These are phyloP conservation scores for Plenodomus tracheiphilus DNA, from an alignment of 2,329 filamentous ascomycete species.

Conservation along the genomic window DNA sequence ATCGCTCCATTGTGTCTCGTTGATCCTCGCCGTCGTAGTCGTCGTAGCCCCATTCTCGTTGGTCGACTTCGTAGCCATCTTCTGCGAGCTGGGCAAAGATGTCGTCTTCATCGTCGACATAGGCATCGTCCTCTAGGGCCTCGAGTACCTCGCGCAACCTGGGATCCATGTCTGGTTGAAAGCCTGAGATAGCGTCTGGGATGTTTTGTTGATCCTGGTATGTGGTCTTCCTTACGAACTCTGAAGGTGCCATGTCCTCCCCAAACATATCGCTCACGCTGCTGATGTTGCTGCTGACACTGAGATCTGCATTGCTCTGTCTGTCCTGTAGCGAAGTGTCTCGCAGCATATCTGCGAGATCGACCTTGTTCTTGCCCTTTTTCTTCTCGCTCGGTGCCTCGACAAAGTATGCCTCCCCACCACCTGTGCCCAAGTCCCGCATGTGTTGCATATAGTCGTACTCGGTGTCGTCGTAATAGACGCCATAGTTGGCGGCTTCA, in stretches of 20 bases:
- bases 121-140: slow-evolving; percentile 92
- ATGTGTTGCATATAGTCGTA: slow-evolving; percentile 99
- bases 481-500: slow-evolving; percentile 89
- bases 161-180: slow-evolving; percentile 98
- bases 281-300: slow-evolving; percentile 46
- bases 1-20: slow-evolving; percentile 47
- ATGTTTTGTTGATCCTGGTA: slow-evolving; percentile 94
- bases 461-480: slow-evolving; percentile 91
- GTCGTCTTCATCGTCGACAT: slow-evolving; percentile 82
- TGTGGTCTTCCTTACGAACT: slow-evolving; percentile 73
- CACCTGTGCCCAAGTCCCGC: slow-evolving; percentile 71
- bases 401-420: slow-evolving; percentile 78
- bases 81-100: slow-evolving; percentile 75
- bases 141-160: slow-evolving; percentile 87
- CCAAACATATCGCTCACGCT: slow-evolving; percentile 63
- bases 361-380: slow-evolving; percentile 74
- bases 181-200: slow-evolving; percentile 87
- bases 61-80: slow-evolving; percentile 73
- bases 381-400: slow-evolving; percentile 70
- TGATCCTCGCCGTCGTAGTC: slow-evolving; percentile 41
- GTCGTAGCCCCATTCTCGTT: slow-evolving; percentile 74
- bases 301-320: slow-evolving; percentile 49
- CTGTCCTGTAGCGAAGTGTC: slow-evolving; percentile 49
- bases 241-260: slow-evolving; percentile 75
- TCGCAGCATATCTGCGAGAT: slow-evolving; percentile 79